Evolutionary conservation across 108 stramenopile genomes (phyloP).

Genomic region (Craspedostauros australis): DNA sequence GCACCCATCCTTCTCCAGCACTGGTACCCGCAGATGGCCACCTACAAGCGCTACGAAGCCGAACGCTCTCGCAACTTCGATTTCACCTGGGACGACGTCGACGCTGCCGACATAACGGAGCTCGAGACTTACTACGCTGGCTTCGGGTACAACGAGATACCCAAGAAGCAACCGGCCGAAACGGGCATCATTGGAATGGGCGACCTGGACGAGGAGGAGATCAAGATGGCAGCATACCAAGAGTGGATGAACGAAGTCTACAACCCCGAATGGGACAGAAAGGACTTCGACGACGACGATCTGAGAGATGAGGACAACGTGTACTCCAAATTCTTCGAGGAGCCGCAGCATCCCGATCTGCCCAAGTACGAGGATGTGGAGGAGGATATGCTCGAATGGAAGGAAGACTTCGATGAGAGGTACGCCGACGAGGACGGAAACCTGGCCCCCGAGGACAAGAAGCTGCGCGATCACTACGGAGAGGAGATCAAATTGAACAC

Average conservation of each 20-base stretch:
- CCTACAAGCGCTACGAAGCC: slow-evolving; percentile 59
- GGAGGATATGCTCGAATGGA: slow-evolving; percentile 52
- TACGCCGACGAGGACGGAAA: slow-evolving; percentile 39
- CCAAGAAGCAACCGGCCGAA: slow-evolving; percentile 55
- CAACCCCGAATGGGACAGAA: slow-evolving; percentile 70
- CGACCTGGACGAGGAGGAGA: slow-evolving; percentile 75
- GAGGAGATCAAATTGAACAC: slow-evolving; percentile 18
- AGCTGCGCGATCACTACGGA: slow-evolving; percentile 40
- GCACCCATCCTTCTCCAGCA: slow-evolving; percentile 74
- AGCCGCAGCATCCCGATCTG: slow-evolving; percentile 53
- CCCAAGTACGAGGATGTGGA: slow-evolving; percentile 50
- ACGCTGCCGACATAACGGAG: slow-evolving; percentile 66
- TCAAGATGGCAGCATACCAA: slow-evolving; percentile 77
- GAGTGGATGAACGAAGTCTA: slow-evolving; percentile 85
- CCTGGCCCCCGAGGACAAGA: slow-evolving; percentile 37
- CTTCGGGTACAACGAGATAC: slow-evolving; percentile 74
- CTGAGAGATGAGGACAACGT: slow-evolving; percentile 75
- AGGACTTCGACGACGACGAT: slow-evolving; percentile 78
- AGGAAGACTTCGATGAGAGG: slow-evolving; percentile 55
- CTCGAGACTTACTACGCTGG: slow-evolving; percentile 68
- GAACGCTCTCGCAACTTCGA: slow-evolving; percentile 62
- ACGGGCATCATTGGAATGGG: slow-evolving; percentile 71
- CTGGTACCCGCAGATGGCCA: slow-evolving; percentile 77
- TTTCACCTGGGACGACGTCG: slow-evolving; percentile 77
- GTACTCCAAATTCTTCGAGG: slow-evolving; percentile 57